Base-by-base conservation (phyloP, 179 eudicot species). In the Beta macrorhiza region DNA sequence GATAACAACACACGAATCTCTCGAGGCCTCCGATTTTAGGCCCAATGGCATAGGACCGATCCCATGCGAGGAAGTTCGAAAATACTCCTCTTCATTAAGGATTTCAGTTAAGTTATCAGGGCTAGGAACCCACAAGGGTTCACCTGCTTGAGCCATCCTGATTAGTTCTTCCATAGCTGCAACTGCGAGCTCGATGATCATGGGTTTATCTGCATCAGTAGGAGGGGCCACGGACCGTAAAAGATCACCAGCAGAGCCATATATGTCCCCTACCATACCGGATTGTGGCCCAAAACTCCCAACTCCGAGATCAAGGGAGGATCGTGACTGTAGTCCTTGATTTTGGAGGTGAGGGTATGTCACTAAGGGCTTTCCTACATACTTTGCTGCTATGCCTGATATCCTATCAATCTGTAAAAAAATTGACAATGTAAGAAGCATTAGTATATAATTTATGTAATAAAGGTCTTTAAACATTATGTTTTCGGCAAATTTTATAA, bases 121-220 rank as follows among this genome's bases (percentile, higher is more conserved):
- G 76, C 86, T 84, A 9, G 85, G 86, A 9, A 88, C 76, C 99
- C 99, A 96, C 58, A 96, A 58, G 22, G 99, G 98, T n/a, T 96
- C 96, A 0, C 89, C 90, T 47, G 90, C 78, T 76, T 96, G 99
- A 10, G 96, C 97, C 94, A 96, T 90, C 84, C 92, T 85, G 58
- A 92, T 80, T 7, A 96, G 89, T 67, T 96, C 99, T 61, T 96
- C 99, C 96, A 96, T 96, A 49, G 99, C 99, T 45, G 98, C 96
- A 55, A 96, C 98, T 0, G 99, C 99, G 0, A 96, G 93, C 90
- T 96, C 99, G 29, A 96, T 90, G 78, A 96, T 91, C 87, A 96
- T 78, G 0, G 98, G 99, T 85, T 91, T 96, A 80, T 96, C 97
- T 0, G 96, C 96, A 64, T 94, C 97, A 0, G 91, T 83, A 10